A percentile compares a stretch with the other conserved stretches of the same genome.
Evolutionary conservation across 768 basidiomycete genomes (phyloP).

Genomic region (Pisolithus albus): DNA sequence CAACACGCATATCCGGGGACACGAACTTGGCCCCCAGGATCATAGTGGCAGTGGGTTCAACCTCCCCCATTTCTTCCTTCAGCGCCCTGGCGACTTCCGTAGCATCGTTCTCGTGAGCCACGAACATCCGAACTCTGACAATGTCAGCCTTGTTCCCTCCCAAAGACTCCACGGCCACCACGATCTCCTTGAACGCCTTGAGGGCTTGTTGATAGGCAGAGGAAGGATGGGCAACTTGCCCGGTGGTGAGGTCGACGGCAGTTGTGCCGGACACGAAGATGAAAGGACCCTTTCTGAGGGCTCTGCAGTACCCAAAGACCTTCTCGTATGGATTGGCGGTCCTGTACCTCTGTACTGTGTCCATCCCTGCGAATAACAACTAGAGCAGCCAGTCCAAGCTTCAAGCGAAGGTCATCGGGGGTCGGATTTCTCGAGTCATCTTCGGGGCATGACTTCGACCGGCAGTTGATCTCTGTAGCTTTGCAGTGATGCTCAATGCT

Average conservation of each 20-base stretch:
- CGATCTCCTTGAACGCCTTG: constrained; percentile 40
- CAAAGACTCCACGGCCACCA: constrained; percentile 35
- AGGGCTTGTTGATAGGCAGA: constrained; percentile 42
- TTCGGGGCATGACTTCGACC: too few relatives aligned
- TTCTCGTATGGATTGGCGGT: constrained; percentile 46
- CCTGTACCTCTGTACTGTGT: constrained; percentile 12
- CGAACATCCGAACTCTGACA: constrained; percentile 44
- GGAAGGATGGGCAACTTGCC: constrained; percentile 33
- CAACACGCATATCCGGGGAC: constrained; percentile 42
- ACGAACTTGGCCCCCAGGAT: constrained; percentile 44
- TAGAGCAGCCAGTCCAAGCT: too few relatives aligned
- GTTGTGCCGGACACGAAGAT: constrained; percentile 51
- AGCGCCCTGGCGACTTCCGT: constrained; percentile 29
- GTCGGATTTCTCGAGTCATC: too few relatives aligned
- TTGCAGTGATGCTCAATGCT: too few relatives aligned
- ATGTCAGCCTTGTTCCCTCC: constrained; percentile 41
- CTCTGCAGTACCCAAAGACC: constrained; percentile 46
- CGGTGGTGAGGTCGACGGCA: constrained; percentile 36
- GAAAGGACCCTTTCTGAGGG: constrained; percentile 44
- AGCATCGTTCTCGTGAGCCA: constrained; percentile 34
- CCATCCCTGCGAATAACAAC: neutral
- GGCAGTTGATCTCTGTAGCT: too few relatives aligned
- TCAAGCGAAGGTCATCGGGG: too few relatives aligned
- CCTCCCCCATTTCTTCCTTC: constrained; percentile 38
- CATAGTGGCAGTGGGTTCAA: constrained; percentile 47